Evolutionary conservation across 2,329 filamentous ascomycete genomes (phyloP), one percentile per base, ranked within the genome.

Genomic region (Cladobotryum protrusum): DNA sequence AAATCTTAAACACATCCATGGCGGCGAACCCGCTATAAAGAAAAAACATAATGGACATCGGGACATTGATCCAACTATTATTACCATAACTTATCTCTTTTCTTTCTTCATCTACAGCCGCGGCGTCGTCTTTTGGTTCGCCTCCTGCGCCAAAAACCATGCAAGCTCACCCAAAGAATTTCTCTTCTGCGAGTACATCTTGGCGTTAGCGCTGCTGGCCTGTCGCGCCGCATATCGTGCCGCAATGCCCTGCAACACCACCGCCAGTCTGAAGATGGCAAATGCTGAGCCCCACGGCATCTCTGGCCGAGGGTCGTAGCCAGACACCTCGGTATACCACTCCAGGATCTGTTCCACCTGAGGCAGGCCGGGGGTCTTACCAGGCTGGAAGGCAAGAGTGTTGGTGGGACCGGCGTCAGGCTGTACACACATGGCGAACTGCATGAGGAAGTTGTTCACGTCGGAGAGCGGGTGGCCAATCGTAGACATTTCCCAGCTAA

Each of bases 401-500:
- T 61, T 69, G 48, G 57, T 52, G 15, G 58, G 56, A 6, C 56
- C 50, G 8, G 58, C 54, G 19, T 54, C 59, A 11, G 56, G 45
- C 33, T 58, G 45, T 45, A 61, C 58, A 33, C 68, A 64, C 46
- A 63, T 64, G 61, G 67, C 71, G 59, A 70, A 73, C 46, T 66
- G 69, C 48, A 62, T 71, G 46, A 73, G 55, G 15, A 97, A 75
- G 69, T 97, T 97, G 67, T 85, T 84, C 37, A 97, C 74, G 65
- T 99, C 93, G 5, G 87, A 92, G 18, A 97, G 79, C 1, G 93
- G 93, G 67, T 99, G 92, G n/a, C 93, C 93, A 48, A 96, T 85
- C 0, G 93, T 97, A 34, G 89, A 90, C 89, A 99, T 96, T 73
- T 97, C 93, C 92, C 92, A 97, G 71, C 79, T 82, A 61, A 62